phyloP scores from a whole-genome alignment of 2,329 filamentous ascomycete species.

The Trichoderma sp. region DNA sequence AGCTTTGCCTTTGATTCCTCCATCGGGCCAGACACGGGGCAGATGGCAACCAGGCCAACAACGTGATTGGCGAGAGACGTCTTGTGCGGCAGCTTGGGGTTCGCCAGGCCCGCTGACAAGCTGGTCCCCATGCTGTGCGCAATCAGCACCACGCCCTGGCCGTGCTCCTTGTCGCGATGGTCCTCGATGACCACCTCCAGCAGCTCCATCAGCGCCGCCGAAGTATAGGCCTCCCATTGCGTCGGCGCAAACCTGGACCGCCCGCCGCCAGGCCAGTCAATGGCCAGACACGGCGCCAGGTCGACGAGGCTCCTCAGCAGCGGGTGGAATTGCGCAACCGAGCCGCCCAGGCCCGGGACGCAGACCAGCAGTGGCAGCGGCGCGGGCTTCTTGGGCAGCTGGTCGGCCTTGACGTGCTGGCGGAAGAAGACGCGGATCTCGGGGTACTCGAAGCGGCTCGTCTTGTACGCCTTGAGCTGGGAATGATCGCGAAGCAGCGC shows the following conservation, averaged over 20 bases:
- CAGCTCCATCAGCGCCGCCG: slow-evolving; percentile 73
- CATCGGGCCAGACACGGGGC: slow-evolving; percentile 69
- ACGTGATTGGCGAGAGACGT: slow-evolving; percentile 63
- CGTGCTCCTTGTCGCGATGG: slow-evolving; percentile 64
- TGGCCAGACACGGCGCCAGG: slow-evolving; percentile 75
- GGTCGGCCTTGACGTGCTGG: slow-evolving; percentile 77
- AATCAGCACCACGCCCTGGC: slow-evolving; percentile 76
- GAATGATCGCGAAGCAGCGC: slow-evolving; percentile 79
- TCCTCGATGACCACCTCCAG: slow-evolving; percentile 73
- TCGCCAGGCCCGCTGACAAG: slow-evolving; percentile 70
- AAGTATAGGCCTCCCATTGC: slow-evolving; percentile 76
- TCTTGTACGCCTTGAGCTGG: slow-evolving; percentile 70
- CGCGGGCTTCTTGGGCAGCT: slow-evolving; percentile 71
- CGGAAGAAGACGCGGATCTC: slow-evolving; percentile 81
- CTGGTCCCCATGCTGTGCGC: slow-evolving; percentile 91
- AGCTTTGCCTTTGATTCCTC: slow-evolving; percentile 48
- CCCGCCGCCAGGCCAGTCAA: slow-evolving; percentile 91
- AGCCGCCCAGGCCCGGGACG: slow-evolving; percentile 91
- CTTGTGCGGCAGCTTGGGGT: slow-evolving; percentile 44
- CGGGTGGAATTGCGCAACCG: slow-evolving; percentile 81
- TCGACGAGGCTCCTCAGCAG: slow-evolving; percentile 80
- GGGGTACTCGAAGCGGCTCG: slow-evolving; percentile 69
- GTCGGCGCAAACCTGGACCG: slow-evolving; percentile 72
- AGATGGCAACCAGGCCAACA: slow-evolving; percentile 78
- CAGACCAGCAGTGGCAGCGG: slow-evolving; percentile 86